Base-by-base conservation (phyloP, 2,329 filamentous ascomycete species). In the Fusarium nisikadoi region DNA sequence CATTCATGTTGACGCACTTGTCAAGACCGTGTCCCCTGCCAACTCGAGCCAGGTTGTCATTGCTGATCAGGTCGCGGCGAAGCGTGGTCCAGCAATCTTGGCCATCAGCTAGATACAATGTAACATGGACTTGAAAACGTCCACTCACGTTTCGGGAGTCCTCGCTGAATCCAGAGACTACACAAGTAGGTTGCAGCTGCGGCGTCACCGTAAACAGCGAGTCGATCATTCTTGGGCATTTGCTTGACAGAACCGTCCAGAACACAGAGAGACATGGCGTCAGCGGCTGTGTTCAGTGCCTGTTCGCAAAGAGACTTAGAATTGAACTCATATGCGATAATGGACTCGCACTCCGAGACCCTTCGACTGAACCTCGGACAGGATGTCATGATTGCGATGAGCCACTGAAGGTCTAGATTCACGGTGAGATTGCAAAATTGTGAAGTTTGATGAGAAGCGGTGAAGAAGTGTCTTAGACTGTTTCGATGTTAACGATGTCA, bases 51-150 rank as follows among this genome's bases (percentile, higher is more conserved):
- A 59, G 6, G 20, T n/a, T 25, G 1, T 20, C 27, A 2, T 58
- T 58, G 6, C 55, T 38, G 7, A 41, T 36, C 2, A 39, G 20
- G 1, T 52, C 43, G 9, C 27, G 9, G 1, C 35, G 20, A 6
- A 58, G n/a, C 1, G 35, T 39, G 7, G 43, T 52, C 55, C 43
- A 58, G 33, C 33, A 50, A 31, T 52, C 55, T 58, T 39, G 2
- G 0, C 0, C 2, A 1, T 42, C 20, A 42, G 36, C 36, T 7
- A 1, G 8, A 29, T 17, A 6, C 5, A 17, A 20, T 2, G 2
- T 8, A 3, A 19, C 5, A 8, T 14, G 4, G 8, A 6, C 14
- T 2, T 2, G 5, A 17, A 16, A 5, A 11, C 2, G 11, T 13
- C 29, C 11, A 25, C 27, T 43, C 2, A 38, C 55, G 33, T 1